Evolutionary conservation across 2,329 filamentous ascomycete genomes (phyloP), one percentile per base, ranked within the genome.

Genomic region (Nigrospora oryzae): DNA sequence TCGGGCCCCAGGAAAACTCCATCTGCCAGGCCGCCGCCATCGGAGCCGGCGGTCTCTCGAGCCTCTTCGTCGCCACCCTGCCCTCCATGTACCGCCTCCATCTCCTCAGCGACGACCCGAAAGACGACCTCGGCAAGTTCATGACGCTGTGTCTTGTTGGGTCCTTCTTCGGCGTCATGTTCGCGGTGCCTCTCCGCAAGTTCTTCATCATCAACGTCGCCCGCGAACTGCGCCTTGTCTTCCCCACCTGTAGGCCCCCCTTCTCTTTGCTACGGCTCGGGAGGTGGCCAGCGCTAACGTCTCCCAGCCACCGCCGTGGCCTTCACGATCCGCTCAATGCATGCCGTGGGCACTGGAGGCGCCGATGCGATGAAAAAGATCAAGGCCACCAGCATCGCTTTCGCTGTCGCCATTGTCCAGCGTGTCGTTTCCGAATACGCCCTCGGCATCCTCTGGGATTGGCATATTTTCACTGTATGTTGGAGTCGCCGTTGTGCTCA

Each of bases 191-290:
- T 8, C 69, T 82, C 16, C 76, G 81, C 46, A 82, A 81, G 56
- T 84, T 84, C 66, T 84, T 83, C 66, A 75, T 84, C 59, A 75
- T 84, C 58, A 77, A 81, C 47, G 76, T 83, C 12, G 77, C 77
- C 3, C 68, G 77, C 53, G 75, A 81, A 60, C 63, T 80, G 44
- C 69, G 68, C 47, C 65, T 81, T 43, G 66, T 80, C 49, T 81
- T 81, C 62, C 77, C 77, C 4, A 77, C 76, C 3, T 58, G 41
- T 40, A 14, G 37, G 36, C 17, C 11, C 33, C 16, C 40, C 5
- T 36, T 4, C 12, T 17, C 23, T 10, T 28, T 6, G 2, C 6
- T 23, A 6, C 2, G 23, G 19, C 19, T 6, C 19, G 4, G 4
- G 19, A 23, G 23, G 7, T 28, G 23, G 23, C 23, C 5, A 5